Conservation (phyloP, 345 rosid genomes). For the Fremontodendron californicum region DNA sequence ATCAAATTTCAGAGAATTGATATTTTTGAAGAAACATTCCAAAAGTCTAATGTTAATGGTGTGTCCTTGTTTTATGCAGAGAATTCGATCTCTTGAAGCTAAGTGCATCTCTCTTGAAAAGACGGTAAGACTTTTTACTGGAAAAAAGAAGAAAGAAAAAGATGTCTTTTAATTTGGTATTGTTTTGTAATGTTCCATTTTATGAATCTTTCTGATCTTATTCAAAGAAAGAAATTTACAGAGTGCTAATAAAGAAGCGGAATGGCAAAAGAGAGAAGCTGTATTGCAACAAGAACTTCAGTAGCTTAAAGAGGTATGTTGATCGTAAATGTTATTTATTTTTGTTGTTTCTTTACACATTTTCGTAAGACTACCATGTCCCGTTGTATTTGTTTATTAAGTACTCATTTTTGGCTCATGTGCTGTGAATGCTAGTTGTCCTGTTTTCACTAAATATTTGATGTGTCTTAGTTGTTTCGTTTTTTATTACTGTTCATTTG, state of each 20-base stretch:
- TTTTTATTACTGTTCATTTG: neutral
- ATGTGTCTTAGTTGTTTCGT: conserved; percentile 10
- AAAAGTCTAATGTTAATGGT: neutral
- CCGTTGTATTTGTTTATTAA: neutral
- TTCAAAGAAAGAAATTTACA: conserved; percentile 17
- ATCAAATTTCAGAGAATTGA: neutral
- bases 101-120: conserved; percentile 56
- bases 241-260: conserved; percentile 37
- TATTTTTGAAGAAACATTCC: neutral
- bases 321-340: neutral
- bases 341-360: neutral
- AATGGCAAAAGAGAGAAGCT: conserved; percentile 51
- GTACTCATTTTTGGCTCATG: too few species aligned
- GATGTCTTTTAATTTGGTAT: neutral
- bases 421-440: neutral
- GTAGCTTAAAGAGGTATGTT: conserved; percentile 47
- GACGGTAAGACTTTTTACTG: conserved; percentile 40
- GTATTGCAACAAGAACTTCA: conserved; percentile 38
- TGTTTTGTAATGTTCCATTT: neutral
- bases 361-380: neutral
- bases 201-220: neutral
- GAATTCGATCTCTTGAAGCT: conserved; percentile 56
- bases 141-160: neutral
- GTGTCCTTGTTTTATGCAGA: conserved; percentile 34
- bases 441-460: conserved; percentile 1